Evolutionary conservation across 2,329 filamentous ascomycete species (phyloP).

Genomic region (Penicillium concentricum): DNA sequence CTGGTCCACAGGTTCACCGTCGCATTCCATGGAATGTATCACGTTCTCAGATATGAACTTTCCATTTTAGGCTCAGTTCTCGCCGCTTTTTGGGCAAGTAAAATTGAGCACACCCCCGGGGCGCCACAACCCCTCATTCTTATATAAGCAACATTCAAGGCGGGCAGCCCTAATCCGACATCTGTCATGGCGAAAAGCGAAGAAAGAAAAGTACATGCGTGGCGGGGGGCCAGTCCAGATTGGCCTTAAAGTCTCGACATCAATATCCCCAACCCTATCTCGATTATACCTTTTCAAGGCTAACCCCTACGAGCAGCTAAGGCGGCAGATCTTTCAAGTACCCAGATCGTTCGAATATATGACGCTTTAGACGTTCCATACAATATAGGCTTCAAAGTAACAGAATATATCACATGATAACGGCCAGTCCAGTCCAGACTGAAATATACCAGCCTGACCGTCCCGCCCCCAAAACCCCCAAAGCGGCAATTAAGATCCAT

Average conservation of each 20-base stretch:
- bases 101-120: background rate
- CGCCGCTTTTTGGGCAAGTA: background rate
- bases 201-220: background rate
- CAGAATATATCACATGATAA: background rate
- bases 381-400: background rate
- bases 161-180: background rate
- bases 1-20: constrained; percentile 8
- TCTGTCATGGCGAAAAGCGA: background rate
- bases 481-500: background rate
- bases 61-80: background rate
- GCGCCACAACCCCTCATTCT: background rate
- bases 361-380: background rate
- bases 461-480: background rate
- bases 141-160: background rate
- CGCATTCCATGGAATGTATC: background rate
- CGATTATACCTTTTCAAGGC: too few relatives aligned
- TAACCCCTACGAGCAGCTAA: background rate
- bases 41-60: background rate
- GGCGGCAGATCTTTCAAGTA: background rate
- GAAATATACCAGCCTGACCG: background rate
- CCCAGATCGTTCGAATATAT: background rate
- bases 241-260: background rate
- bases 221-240: background rate
- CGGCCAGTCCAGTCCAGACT: background rate
- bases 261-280: background rate